phyloP scores from a whole-genome alignment of 371 early-diverging fungal genomes.

The Spraguea lophii region DNA sequence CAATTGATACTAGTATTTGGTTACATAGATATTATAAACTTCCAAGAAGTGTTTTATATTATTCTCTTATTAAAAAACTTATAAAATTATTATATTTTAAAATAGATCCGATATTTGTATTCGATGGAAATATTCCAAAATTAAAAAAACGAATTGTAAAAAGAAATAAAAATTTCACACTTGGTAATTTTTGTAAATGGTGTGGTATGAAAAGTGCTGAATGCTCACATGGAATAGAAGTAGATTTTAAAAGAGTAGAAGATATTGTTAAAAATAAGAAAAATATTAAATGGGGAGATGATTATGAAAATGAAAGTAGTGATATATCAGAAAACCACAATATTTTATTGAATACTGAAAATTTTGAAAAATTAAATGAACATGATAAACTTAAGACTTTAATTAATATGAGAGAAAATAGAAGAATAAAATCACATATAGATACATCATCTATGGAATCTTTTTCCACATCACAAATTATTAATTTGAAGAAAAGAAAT shows the following conservation, averaged over 20 bases:
- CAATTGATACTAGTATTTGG: constrained; percentile 37
- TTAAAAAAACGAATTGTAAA: constrained; percentile 13
- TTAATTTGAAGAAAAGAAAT: constrained; percentile 30
- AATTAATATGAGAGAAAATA: constrained; percentile 15
- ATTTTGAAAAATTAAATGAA: constrained; percentile 7
- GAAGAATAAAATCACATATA: constrained; percentile 3
- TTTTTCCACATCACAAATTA: constrained; percentile 19
- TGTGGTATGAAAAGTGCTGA: constrained; percentile 1
- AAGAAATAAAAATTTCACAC: constrained; percentile 5
- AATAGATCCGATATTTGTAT: constrained; percentile 74
- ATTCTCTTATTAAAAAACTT: constrained; percentile 48
- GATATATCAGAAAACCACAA: neutral
- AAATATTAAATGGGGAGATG: constrained; percentile 13
- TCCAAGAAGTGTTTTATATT: constrained; percentile 1
- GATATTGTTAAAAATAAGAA: neutral
- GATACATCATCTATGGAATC: neutral
- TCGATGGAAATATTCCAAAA: constrained; percentile 61
- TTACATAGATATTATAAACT: constrained; percentile 6
- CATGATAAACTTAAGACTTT: constrained; percentile 14
- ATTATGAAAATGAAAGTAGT: neutral
- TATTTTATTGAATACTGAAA: neutral
- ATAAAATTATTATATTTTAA: constrained; percentile 71
- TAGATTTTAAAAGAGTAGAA: neutral
- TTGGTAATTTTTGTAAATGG: constrained; percentile 3
- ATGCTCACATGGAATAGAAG: constrained; percentile 6